Evolutionary conservation across 2,329 filamentous ascomycete genomes (phyloP).

Genomic region (Cordyceps tenuipes): DNA sequence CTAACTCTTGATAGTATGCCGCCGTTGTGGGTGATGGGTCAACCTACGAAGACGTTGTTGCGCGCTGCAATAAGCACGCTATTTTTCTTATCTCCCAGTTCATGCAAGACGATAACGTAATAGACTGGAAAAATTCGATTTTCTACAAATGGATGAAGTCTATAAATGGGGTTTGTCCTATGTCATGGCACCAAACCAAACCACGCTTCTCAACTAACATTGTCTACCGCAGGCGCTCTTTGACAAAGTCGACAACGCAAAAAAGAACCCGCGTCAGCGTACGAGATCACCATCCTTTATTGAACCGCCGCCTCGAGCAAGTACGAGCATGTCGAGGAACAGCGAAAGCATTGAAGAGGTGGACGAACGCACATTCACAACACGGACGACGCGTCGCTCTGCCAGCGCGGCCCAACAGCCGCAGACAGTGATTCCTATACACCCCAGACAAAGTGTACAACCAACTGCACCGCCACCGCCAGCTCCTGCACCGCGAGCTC

Average conservation of each 20-base stretch:
- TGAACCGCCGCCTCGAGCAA: background rate
- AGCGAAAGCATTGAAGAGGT: conserved; percentile 13
- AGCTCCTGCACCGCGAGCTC: background rate
- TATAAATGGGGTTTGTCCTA: conserved; percentile 30
- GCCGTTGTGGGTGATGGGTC: conserved; percentile 44
- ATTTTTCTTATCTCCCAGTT: conserved; percentile 46
- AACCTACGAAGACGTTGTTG: conserved; percentile 39
- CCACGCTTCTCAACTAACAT: background rate
- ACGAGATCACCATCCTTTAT: conserved; percentile 3
- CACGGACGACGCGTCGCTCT: background rate
- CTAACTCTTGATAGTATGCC: conserved; percentile 34
- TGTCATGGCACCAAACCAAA: background rate
- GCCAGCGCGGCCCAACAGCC: background rate
- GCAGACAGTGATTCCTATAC: background rate
- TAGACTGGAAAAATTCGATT: conserved; percentile 36
- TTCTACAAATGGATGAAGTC: conserved; percentile 42
- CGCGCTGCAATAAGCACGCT: conserved; percentile 39
- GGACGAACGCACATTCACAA: background rate
- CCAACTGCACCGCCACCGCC: background rate
- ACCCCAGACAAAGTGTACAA: background rate
- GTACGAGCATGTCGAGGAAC: conserved; percentile 9
- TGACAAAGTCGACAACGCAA: conserved; percentile 16
- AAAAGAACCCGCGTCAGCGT: conserved; percentile 17
- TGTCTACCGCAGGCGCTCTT: conserved; percentile 21
- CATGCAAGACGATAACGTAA: conserved; percentile 26